phyloP scores from a whole-genome alignment of 176 grass and related monocot species.

The Olyra latifolia region DNA sequence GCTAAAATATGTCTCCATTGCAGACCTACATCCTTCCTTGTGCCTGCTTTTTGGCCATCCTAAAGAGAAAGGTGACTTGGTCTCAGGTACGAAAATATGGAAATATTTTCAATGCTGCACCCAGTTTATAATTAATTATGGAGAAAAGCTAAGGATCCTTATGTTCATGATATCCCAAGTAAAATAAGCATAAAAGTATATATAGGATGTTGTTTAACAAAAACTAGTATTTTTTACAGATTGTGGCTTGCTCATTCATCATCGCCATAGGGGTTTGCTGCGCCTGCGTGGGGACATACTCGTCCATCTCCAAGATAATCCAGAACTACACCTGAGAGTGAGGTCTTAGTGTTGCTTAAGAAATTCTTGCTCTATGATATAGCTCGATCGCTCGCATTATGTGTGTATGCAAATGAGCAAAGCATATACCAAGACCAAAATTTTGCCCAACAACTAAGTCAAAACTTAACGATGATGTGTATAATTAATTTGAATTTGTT shows the following conservation, averaged over 20 bases:
- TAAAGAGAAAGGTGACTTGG: conserved; percentile 65
- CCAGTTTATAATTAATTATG: background rate
- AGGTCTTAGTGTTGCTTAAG: background rate
- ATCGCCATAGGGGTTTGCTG: conserved; percentile 47
- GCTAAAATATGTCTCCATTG: conserved; percentile 16
- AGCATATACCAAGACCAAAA: background rate
- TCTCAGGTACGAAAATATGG: conserved; percentile 51
- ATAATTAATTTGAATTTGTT: background rate
- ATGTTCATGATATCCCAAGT: background rate
- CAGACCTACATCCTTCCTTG: conserved; percentile 87
- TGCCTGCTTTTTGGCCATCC: conserved; percentile 77
- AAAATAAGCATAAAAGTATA: conserved; percentile 23
- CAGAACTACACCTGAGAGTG: conserved; percentile 42
- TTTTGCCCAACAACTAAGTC: conserved; percentile 9
- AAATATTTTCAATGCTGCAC: background rate
- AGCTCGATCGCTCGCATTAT: background rate
- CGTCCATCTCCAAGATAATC: conserved; percentile 55
- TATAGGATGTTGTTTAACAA: background rate
- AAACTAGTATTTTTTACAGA: conserved; percentile 33
- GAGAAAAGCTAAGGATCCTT: background rate
- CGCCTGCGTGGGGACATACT: conserved; percentile 55
- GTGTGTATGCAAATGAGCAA: background rate
- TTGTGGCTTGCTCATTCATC: conserved; percentile 44
- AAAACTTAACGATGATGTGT: background rate
- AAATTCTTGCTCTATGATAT: background rate